These are phyloP conservation scores for Aspergillus ellipticus DNA, from an alignment of 495 filamentous ascomycete species.

Conservation along the genomic window DNA sequence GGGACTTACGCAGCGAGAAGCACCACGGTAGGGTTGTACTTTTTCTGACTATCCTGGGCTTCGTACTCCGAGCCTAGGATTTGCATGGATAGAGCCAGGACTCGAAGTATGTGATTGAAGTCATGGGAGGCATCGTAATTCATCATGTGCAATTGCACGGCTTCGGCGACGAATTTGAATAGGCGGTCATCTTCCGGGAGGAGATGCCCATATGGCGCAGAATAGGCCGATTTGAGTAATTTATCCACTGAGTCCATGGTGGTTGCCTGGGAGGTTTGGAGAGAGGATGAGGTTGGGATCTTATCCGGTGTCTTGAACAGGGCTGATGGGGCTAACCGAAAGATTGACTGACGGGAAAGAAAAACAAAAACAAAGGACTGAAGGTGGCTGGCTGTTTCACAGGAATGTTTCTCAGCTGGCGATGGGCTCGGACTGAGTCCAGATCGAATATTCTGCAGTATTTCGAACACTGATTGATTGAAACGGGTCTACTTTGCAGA, in stretches of 20 bases:
- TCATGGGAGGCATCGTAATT: constrained; percentile 83
- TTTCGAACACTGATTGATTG: too few relatives aligned
- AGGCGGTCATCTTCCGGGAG: background rate
- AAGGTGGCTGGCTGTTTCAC: too few relatives aligned
- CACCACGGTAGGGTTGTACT: constrained; percentile 54
- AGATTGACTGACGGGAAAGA: too few relatives aligned
- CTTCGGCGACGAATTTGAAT: background rate
- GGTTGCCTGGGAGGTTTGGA: background rate
- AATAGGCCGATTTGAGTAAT: background rate
- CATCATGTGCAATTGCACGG: constrained; percentile 52
- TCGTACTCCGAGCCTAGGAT: constrained; percentile 46
- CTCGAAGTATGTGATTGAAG: constrained; percentile 76
- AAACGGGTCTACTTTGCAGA: too few relatives aligned
- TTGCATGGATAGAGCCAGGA: constrained; percentile 65
- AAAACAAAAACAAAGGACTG: too few relatives aligned
- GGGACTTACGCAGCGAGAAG: constrained; percentile 55
- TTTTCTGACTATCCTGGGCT: constrained; percentile 22
- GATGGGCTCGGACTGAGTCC: too few relatives aligned
- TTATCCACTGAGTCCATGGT: background rate
- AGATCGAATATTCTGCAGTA: too few relatives aligned
- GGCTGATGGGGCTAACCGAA: too few relatives aligned
- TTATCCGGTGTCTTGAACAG: background rate
- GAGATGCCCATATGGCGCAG: background rate
- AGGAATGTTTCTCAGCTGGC: too few relatives aligned
- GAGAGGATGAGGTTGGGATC: background rate